Conservation (phyloP, 768 basidiomycete species). For the Kwoniella newhampshirensis region DNA sequence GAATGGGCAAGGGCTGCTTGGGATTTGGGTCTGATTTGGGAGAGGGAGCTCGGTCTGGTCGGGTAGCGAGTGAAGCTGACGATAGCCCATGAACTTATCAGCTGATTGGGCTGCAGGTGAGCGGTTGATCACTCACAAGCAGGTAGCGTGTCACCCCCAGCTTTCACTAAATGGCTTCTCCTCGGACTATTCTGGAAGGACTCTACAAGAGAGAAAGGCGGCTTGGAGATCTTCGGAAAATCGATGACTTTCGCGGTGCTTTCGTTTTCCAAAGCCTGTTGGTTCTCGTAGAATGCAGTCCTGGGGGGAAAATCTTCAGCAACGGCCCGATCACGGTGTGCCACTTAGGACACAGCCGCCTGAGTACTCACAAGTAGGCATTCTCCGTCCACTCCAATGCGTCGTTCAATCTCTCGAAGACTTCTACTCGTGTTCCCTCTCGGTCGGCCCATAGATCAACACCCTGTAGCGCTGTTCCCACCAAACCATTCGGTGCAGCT, state of each 20-base stretch:
- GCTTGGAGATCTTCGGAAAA: conserved; percentile 45
- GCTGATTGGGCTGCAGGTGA: too few relatives aligned
- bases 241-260: conserved; percentile 30
- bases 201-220: conserved; percentile 58
- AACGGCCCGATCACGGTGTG: conserved; percentile 44
- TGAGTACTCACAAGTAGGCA: conserved; percentile 68
- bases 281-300: conserved; percentile 52
- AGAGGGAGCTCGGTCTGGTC: conserved; percentile 6
- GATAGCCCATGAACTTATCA: background rate
- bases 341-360: background rate
- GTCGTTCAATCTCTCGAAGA: conserved; percentile 78
- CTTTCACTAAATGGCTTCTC: conserved; percentile 66
- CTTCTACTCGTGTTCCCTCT: conserved; percentile 70
- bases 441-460: conserved; percentile 70
- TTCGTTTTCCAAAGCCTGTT: conserved; percentile 16
- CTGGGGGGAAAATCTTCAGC: conserved; percentile 25
- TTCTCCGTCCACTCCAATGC: conserved; percentile 98
- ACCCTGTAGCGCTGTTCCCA: conserved; percentile 71
- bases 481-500: conserved; percentile 59
- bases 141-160: conserved; percentile 63
- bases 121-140: conserved; percentile 25
- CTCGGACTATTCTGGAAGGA: conserved; percentile 66
- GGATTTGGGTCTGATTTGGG: conserved; percentile 18
- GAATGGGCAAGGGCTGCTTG: conserved; percentile 68
- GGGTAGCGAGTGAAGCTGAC: conserved; percentile 8